Evolutionary conservation across 2,329 filamentous ascomycete genomes (phyloP).

Genomic region (Golovinomyces cichoracearum): DNA sequence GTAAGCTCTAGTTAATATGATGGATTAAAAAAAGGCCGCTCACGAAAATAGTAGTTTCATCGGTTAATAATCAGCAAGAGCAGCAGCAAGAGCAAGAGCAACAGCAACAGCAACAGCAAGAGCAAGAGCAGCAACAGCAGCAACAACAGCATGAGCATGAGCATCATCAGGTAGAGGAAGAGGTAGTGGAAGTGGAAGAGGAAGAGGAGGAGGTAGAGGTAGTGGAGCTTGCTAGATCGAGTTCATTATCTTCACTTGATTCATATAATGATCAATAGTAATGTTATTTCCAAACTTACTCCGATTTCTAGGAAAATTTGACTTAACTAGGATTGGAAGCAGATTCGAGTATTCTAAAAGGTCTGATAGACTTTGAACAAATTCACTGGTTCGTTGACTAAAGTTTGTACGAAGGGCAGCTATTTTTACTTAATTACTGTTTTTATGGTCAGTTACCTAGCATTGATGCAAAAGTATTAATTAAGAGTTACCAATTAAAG

Average conservation of each 20-base stretch:
- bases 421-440: too few relatives aligned
- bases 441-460: too few relatives aligned
- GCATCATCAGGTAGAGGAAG: background rate
- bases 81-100: background rate
- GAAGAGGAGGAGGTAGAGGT: background rate
- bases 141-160: background rate
- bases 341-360: too few relatives aligned
- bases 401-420: too few relatives aligned
- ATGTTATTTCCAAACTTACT: background rate
- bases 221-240: background rate
- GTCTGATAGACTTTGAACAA: too few relatives aligned
- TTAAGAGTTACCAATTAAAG: too few relatives aligned
- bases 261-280: background rate
- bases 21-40: background rate
- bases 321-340: background rate
- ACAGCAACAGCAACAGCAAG: background rate
- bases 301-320: background rate
- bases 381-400: too few relatives aligned
- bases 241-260: background rate
- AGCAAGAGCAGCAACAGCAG: background rate
- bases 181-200: background rate
- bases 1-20: background rate
- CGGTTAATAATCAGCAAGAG: background rate
- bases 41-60: background rate
- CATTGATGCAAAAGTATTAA: too few relatives aligned